Percentiles rank a stretch among this genome's conserved stretches.
phyloP scores from a whole-genome alignment of 345 rosid species.

The Brassica incana region DNA sequence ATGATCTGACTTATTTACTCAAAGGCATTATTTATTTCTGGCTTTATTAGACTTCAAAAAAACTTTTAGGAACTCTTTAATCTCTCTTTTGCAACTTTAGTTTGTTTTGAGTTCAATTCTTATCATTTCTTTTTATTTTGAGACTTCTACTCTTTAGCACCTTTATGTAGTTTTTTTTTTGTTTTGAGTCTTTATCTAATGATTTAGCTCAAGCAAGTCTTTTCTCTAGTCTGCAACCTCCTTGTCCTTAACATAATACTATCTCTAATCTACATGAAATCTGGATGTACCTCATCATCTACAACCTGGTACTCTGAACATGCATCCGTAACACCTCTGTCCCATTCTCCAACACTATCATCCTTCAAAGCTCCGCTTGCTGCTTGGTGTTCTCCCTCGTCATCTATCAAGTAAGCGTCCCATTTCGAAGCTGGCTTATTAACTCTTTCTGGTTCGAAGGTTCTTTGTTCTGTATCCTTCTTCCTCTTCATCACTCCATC shows the following conservation, averaged over 20 bases:
- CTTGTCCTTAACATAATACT: neutral
- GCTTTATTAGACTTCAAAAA: constrained; percentile 16
- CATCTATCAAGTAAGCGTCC: constrained; percentile 44
- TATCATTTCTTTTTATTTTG: neutral
- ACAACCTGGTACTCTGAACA: constrained; percentile 39
- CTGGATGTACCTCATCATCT: constrained; percentile 76
- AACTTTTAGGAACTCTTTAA: constrained; percentile 7
- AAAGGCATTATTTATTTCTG: neutral
- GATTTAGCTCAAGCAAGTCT: neutral
- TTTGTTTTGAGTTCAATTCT: neutral
- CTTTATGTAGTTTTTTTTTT: neutral
- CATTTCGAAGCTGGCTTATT: constrained; percentile 46
- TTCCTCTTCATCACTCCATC: constrained; percentile 10
- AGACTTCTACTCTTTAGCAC: neutral
- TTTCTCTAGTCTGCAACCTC: neutral
- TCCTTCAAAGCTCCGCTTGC: neutral
- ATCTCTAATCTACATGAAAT: constrained; percentile 45
- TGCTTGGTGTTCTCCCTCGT: constrained; percentile 12
- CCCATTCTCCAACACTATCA: neutral
- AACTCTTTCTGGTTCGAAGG: neutral
- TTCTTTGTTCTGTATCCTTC: constrained; percentile 3
- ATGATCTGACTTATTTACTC: constrained; percentile 5
- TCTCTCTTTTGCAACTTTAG: constrained; percentile 16
- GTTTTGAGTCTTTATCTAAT: neutral
- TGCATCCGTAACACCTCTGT: constrained; percentile 17